A percentile compares a stretch with the other conserved stretches of the same genome.
Conservation (phyloP, 139 green algal genomes). For the Zygnema cylindricum region DNA sequence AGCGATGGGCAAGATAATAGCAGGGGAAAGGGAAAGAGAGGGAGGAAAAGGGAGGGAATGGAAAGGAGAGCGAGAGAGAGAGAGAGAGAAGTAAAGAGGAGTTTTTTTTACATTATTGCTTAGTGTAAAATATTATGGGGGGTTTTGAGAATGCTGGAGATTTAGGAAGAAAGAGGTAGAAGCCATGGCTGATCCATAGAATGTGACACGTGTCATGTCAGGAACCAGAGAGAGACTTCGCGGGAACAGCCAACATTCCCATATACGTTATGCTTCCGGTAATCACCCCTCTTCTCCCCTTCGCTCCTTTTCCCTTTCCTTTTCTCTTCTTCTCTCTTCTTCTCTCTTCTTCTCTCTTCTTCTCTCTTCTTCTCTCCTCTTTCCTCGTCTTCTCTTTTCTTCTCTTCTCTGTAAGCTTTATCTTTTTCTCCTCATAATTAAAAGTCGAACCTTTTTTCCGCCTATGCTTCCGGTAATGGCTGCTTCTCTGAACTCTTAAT, state of each 20-base stretch:
- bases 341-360: constrained; percentile 16
- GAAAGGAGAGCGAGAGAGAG: not conserved
- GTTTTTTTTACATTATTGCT: not conserved
- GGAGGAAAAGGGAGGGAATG: not conserved
- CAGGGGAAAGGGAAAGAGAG: not conserved
- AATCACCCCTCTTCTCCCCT: not conserved
- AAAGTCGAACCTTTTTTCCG: too few relatives aligned
- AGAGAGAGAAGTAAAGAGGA: constrained; percentile 1
- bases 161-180: not conserved
- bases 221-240: constrained; percentile 25
- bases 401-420: not conserved
- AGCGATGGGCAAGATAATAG: not conserved
- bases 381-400: not conserved
- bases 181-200: too few relatives aligned
- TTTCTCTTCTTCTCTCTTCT: constrained; percentile 6
- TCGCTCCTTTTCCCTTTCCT: too few relatives aligned
- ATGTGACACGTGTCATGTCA: too few relatives aligned
- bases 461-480: too few relatives aligned
- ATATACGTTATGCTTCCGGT: constrained; percentile 56
- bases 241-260: constrained; percentile 29
- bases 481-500: not conserved
- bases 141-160: not conserved
- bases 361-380: not conserved
- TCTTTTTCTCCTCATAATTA: not conserved
- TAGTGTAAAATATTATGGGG: too few relatives aligned